Evolutionary conservation across 441 rosid genomes (phyloP), one percentile per base, ranked within the genome.

Genomic region (Pelargonium australe): DNA sequence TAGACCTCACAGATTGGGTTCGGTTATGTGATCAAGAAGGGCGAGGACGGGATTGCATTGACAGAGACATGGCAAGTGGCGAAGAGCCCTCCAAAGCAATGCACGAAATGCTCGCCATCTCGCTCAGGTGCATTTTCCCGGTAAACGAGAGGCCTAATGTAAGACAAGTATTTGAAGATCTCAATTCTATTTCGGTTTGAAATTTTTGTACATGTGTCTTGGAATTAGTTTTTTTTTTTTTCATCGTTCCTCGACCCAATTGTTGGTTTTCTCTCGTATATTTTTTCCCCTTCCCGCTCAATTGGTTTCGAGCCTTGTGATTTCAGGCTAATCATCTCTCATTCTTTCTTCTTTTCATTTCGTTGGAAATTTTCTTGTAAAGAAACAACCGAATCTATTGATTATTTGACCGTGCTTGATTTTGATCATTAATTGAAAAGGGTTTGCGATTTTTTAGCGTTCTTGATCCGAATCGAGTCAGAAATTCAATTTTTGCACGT

Each of bases 1-100:
- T 94, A 6, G 97, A 94, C 75, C 89, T 94, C 20, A 87, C 91
- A 0, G 97, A 91, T 75, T 94, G 98, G 98, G 93, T 94, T 40
- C 73, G 81, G 65, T 74, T 91, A 49, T 91, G 92, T 45, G 87
- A 91, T 72, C 83, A 86, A 75, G 98, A 91, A 85, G 98, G 97
- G 28, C 80, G 98, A 61, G 86, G 90, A 73, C 84, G 85, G 96
- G 97, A 94, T 72, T 94, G 98, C 63, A 80, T 94, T 3, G 98
- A 93, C 79, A 81, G 97, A 68, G 98, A 91, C 78, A 87, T 89
- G 49, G 89, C 86, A 0, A 84, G 87, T 1, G 96, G 92, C 70
- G 98, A 91, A 84, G 96, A 88, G 75, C 85, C 86, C 66, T 75
- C 89, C 2, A 82, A 83, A 77, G 92, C 90, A 13, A 91, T 94